Conservation (phyloP, 306 rosid genomes). For the Casuarina cunninghamiana region DNA sequence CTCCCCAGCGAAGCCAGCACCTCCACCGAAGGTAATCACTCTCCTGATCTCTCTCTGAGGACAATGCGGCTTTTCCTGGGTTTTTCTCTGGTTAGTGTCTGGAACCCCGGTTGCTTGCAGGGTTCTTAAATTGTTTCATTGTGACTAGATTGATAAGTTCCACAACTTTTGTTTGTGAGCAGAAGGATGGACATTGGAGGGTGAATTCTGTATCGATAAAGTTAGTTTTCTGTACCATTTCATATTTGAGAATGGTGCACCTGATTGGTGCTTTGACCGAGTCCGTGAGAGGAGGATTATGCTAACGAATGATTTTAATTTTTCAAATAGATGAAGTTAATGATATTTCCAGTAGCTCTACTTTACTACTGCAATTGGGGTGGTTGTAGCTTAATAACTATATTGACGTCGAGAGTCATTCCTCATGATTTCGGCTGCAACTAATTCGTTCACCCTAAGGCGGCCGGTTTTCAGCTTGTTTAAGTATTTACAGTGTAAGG, state of each 20-base stretch:
- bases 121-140: not conserved
- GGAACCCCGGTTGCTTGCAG: not conserved
- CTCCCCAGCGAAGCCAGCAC: conserved; percentile 45
- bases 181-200: not conserved
- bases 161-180: not conserved
- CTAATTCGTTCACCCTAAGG: not conserved
- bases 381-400: not conserved
- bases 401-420: not conserved
- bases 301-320: not conserved
- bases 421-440: not conserved
- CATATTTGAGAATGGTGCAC: not conserved
- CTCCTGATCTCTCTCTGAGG: not conserved
- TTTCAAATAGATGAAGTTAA: not conserved
- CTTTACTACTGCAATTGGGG: not conserved
- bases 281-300: not conserved
- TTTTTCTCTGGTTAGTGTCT: not conserved
- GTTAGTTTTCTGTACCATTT: not conserved
- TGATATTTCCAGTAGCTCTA: not conserved
- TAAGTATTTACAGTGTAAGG: not conserved
- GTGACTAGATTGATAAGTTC: not conserved
- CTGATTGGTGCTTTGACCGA: not conserved
- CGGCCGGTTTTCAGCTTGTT: not conserved
- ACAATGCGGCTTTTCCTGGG: too few relatives aligned
- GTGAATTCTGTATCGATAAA: not conserved
- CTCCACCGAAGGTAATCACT: conserved; percentile 41